Percentiles rank a stretch among this genome's conserved stretches.
These are phyloP conservation scores for Saccharomycopsis olivae DNA, from an alignment of 805 yeast species.

Conservation along the genomic window DNA sequence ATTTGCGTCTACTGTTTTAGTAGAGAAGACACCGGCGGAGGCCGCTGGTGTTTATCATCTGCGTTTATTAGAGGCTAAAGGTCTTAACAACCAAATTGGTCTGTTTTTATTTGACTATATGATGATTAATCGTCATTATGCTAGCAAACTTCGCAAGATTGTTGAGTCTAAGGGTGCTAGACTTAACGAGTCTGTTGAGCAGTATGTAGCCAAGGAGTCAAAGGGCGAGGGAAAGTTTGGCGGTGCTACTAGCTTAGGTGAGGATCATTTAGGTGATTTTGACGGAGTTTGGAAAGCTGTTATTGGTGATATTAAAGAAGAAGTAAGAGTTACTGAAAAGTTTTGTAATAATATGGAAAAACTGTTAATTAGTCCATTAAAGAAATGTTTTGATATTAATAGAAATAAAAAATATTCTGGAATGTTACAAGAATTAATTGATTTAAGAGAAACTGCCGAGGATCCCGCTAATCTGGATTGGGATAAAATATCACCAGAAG, in stretches of 20 bases:
- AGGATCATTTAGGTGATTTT: conserved; percentile 16
- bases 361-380: conserved; percentile 17
- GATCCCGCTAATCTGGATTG: conserved; percentile 8
- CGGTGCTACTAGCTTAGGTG: conserved; percentile 1
- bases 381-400: conserved; percentile 17
- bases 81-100: conserved; percentile 33
- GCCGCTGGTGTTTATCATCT: conserved; percentile 13
- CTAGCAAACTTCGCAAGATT: conserved; percentile 15
- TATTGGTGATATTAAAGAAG: conserved; percentile 15
- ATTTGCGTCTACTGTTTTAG: conserved; percentile 17
- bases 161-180: conserved; percentile 17
- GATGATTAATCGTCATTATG: conserved; percentile 24
- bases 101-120: conserved; percentile 38
- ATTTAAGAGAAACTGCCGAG: conserved; percentile 9
- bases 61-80: conserved; percentile 25
- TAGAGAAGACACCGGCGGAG: conserved; percentile 12
- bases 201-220: conserved; percentile 16
- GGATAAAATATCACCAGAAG: conserved; percentile 13
- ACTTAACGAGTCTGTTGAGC: conserved; percentile 14
- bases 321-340: conserved; percentile 13
- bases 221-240: conserved; percentile 13
- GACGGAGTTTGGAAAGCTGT: conserved; percentile 15
- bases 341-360: conserved; percentile 18
- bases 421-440: conserved; percentile 12
- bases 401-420: conserved; percentile 17